phyloP scores from a whole-genome alignment of 2,329 filamentous ascomycete species.

The Zymoseptoria pseudotritici region DNA sequence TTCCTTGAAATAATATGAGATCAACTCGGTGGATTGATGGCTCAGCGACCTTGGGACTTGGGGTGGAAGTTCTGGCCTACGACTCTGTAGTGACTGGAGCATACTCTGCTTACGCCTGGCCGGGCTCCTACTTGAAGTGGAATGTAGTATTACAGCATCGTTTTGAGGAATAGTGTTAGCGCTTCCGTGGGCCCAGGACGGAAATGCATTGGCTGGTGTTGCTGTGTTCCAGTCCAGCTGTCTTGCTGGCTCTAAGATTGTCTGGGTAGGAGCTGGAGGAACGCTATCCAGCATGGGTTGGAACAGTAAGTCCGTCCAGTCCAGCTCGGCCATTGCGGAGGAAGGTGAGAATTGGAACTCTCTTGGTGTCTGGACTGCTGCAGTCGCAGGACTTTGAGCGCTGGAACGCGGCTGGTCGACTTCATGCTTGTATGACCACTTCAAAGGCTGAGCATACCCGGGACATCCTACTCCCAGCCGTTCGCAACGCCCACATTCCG shows the following conservation, averaged over 20 bases:
- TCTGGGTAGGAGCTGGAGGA: not conserved
- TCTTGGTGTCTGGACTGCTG: not conserved
- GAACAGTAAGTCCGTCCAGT: not conserved
- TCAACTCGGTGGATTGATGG: conserved; percentile 13
- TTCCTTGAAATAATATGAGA: conserved; percentile 18
- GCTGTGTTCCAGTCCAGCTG: not conserved
- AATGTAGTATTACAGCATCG: not conserved
- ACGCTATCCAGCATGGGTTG: not conserved
- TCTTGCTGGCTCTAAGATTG: not conserved
- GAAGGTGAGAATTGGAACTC: not conserved
- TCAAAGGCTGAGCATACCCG: conserved; percentile 4
- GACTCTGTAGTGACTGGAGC: conserved; percentile 10
- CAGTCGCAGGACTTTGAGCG: not conserved
- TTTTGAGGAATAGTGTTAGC: not conserved
- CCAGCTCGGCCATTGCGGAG: not conserved
- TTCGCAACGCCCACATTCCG: conserved; percentile 4
- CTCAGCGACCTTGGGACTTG: conserved; percentile 8
- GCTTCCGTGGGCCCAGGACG: not conserved
- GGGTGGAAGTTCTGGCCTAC: conserved; percentile 2
- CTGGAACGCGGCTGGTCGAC: not conserved
- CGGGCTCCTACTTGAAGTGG: not conserved
- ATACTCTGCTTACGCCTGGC: conserved; percentile 2
- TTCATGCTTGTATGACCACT: conserved; percentile 11
- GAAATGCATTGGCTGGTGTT: not conserved
- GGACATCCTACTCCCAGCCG: conserved; percentile 6